phyloP scores from a whole-genome alignment of 495 filamentous ascomycete genomes.

The Aspergillus avenaceus region DNA sequence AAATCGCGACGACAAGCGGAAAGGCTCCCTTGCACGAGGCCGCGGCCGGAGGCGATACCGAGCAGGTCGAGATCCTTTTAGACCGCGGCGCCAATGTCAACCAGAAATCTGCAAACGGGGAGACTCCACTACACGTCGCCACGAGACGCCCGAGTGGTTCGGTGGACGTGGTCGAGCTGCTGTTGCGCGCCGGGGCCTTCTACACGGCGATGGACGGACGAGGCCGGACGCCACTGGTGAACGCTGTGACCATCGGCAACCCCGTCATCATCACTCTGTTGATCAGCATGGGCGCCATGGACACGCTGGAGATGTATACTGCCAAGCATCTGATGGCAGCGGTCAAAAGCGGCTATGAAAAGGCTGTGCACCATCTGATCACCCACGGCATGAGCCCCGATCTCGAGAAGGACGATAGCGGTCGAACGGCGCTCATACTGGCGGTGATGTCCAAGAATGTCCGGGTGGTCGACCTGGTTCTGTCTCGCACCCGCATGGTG shows the following conservation, averaged over 20 bases:
- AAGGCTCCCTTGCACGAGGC: not conserved
- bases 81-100: not conserved
- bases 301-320: not conserved
- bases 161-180: not conserved
- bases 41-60: not conserved
- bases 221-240: not conserved
- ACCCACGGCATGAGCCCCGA: not conserved
- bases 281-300: not conserved
- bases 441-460: not conserved
- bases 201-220: not conserved
- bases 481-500: not conserved
- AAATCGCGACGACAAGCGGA: not conserved
- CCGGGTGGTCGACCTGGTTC: not conserved
- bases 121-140: not conserved
- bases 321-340: not conserved
- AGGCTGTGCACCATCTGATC: not conserved
- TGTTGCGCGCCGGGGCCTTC: not conserved
- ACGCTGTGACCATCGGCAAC: not conserved
- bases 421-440: not conserved
- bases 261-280: not conserved
- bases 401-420: not conserved
- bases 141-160: not conserved
- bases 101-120: not conserved
- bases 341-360: not conserved
- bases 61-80: not conserved